These are phyloP conservation scores for Choiromyces venosus DNA, from an alignment of 495 filamentous ascomycete genomes.

Conservation along the genomic window DNA sequence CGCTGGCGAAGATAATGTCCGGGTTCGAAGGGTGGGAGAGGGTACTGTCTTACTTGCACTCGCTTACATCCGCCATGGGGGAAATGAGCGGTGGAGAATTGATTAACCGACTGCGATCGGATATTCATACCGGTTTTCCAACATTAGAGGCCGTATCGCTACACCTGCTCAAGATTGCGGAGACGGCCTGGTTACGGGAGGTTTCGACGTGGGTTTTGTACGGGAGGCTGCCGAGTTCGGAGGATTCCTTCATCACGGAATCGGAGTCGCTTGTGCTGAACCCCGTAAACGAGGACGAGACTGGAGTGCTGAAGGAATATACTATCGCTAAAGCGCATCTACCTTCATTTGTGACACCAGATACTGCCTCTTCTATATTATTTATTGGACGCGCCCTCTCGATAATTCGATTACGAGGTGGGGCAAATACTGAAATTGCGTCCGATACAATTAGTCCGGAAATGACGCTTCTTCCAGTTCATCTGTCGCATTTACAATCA, in stretches of 20 bases:
- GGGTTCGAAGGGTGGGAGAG: slow-evolving; percentile 82
- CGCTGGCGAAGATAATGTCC: slow-evolving; percentile 72
- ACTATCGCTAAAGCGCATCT: slow-evolving; percentile 53
- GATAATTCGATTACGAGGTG: slow-evolving; percentile 58
- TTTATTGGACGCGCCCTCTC: slow-evolving; percentile 88
- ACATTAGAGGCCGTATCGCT: slow-evolving; percentile 72
- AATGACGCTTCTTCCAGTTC: slow-evolving; percentile 61
- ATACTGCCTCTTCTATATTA: slow-evolving; percentile 73
- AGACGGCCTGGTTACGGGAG: slow-evolving; percentile 86
- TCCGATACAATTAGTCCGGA: slow-evolving; percentile 51
- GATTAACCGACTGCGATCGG: slow-evolving; percentile 67
- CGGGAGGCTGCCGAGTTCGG: slow-evolving; percentile 64
- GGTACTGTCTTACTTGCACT: slow-evolving; percentile 79
- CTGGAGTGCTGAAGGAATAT: slow-evolving; percentile 51
- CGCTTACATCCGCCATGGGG: slow-evolving; percentile 46
- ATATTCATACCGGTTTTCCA: slow-evolving; percentile 79
- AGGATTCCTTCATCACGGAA: slow-evolving; percentile 73
- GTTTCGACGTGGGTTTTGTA: slow-evolving; percentile 84
- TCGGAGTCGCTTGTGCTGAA: slow-evolving; percentile 44
- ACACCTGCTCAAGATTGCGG: slow-evolving; percentile 66
- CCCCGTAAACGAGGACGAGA: slow-evolving; percentile 42
- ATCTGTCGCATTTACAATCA: slow-evolving; percentile 65
- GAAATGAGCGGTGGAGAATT: slow-evolving; percentile 59
- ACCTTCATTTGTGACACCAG: slow-evolving; percentile 68
- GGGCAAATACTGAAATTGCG: slow-evolving; percentile 36